A percentile compares a stretch with the other conserved stretches of the same genome.
These are phyloP conservation scores for Periconia macrospinosa DNA, from an alignment of 2,329 filamentous ascomycete genomes.

Conservation along the genomic window DNA sequence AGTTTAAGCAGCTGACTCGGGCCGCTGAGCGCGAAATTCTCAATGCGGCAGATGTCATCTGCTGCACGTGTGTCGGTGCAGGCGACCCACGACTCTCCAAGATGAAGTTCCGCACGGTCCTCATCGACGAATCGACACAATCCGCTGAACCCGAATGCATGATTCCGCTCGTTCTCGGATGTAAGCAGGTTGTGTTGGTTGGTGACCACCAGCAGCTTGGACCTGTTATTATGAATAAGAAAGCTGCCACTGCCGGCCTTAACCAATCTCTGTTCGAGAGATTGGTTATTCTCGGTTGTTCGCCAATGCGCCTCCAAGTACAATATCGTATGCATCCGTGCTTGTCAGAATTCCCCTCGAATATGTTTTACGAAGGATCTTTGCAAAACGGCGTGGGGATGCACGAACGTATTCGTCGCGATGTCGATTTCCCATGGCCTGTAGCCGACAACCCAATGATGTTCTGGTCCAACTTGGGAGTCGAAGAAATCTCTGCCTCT, in stretches of 20 bases:
- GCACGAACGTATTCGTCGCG: slow-evolving; percentile 81
- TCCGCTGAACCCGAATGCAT: slow-evolving; percentile 98
- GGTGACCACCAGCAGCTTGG: slow-evolving; percentile 98
- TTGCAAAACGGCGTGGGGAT: slow-evolving; percentile 95
- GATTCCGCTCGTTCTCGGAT: slow-evolving; percentile 95
- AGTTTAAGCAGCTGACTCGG: slow-evolving; percentile 93
- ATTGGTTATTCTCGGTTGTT: slow-evolving; percentile 85
- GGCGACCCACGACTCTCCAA: slow-evolving; percentile 94
- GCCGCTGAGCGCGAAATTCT: slow-evolving; percentile 94
- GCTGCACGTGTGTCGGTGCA: slow-evolving; percentile 96
- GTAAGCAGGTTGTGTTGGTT: slow-evolving; percentile 98
- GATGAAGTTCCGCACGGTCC: slow-evolving; percentile 96
- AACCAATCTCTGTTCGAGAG: slow-evolving; percentile 99
- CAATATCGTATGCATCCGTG: slow-evolving; percentile 99
- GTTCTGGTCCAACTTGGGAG: slow-evolving; percentile 99
- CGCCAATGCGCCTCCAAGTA: slow-evolving; percentile 90
- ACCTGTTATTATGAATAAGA: slow-evolving; percentile 99
- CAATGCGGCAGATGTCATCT: slow-evolving; percentile 94
- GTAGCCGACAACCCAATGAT: slow-evolving; percentile 96
- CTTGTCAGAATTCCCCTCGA: slow-evolving; percentile 94
- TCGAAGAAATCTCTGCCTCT: slow-evolving; percentile 96
- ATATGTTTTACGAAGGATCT: slow-evolving; percentile 99
- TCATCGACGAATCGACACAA: slow-evolving; percentile 98
- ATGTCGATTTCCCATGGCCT: slow-evolving; percentile 98
- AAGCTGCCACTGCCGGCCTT: slow-evolving; percentile 93